Conservation (phyloP, 495 filamentous ascomycete species). For the Aspergillus nidulans region DNA sequence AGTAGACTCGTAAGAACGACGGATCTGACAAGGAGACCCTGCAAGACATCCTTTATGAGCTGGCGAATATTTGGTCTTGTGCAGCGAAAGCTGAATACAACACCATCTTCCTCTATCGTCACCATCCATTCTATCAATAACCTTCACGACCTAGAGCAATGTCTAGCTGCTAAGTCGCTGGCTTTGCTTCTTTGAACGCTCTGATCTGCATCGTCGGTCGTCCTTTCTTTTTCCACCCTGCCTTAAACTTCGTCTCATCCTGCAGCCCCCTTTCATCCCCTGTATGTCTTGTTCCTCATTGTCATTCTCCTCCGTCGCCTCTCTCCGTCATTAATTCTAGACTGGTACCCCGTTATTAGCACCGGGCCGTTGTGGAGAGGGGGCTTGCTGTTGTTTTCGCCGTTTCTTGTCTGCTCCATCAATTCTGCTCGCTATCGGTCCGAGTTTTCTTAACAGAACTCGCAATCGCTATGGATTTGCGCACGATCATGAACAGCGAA, state of each 20-base stretch:
- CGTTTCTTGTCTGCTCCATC: background rate
- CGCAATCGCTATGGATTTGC: constrained; percentile 47
- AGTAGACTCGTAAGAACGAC: background rate
- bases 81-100: background rate
- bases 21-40: background rate
- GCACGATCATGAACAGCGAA: constrained; percentile 51
- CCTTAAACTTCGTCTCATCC: constrained; percentile 7
- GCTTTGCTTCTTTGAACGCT: background rate
- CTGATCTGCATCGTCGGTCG: background rate
- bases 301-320: background rate
- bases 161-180: background rate
- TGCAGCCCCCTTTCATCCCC: constrained; percentile 4
- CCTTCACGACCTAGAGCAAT: background rate
- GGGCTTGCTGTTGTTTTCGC: constrained; percentile 1
- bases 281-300: constrained; percentile 10
- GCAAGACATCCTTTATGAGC: background rate
- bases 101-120: background rate
- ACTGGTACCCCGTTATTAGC: background rate
- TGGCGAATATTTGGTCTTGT: background rate
- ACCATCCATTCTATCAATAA: background rate
- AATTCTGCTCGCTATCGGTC: background rate
- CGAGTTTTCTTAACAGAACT: background rate
- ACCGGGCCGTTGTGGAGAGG: constrained; percentile 13
- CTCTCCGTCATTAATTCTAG: constrained; percentile 10
- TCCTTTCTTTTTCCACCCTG: background rate